These are phyloP conservation scores for Colletotrichum tanaceti DNA, from an alignment of 2,329 filamentous ascomycete species.

Conservation along the genomic window DNA sequence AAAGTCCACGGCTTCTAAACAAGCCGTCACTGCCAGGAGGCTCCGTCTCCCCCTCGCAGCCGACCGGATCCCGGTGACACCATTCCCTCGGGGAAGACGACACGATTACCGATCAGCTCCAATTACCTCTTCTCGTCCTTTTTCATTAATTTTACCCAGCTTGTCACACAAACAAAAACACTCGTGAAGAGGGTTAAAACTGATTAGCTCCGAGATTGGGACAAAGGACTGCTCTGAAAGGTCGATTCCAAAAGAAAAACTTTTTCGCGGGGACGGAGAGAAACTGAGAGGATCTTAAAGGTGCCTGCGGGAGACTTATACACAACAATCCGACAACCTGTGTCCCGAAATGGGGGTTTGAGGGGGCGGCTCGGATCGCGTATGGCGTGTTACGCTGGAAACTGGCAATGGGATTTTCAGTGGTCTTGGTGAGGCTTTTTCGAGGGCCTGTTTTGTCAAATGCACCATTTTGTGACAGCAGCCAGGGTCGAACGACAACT, in stretches of 20 bases:
- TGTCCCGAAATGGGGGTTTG: background rate
- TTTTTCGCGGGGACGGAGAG: background rate
- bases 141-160: background rate
- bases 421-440: slow-evolving; percentile 13
- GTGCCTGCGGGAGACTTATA: slow-evolving; percentile 31
- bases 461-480: background rate
- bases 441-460: slow-evolving; percentile 11
- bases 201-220: slow-evolving; percentile 5
- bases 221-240: slow-evolving; percentile 18
- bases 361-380: background rate
- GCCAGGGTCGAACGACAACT: background rate
- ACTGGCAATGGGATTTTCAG: slow-evolving; percentile 32
- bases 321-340: background rate
- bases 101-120: slow-evolving; percentile 18
- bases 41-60: slow-evolving; percentile 43
- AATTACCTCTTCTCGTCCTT: background rate
- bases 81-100: slow-evolving; percentile 9
- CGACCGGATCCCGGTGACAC: slow-evolving; percentile 32
- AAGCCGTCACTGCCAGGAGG: slow-evolving; percentile 48
- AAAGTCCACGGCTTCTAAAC: slow-evolving; percentile 73
- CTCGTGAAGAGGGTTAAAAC: slow-evolving; percentile 11
- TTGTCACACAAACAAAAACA: background rate
- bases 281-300: slow-evolving; percentile 29
- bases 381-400: slow-evolving; percentile 12
- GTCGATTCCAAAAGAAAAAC: slow-evolving; percentile 7